Evolutionary conservation across 148 eudicot species (phyloP).

Genomic region (Silene latifolia): DNA sequence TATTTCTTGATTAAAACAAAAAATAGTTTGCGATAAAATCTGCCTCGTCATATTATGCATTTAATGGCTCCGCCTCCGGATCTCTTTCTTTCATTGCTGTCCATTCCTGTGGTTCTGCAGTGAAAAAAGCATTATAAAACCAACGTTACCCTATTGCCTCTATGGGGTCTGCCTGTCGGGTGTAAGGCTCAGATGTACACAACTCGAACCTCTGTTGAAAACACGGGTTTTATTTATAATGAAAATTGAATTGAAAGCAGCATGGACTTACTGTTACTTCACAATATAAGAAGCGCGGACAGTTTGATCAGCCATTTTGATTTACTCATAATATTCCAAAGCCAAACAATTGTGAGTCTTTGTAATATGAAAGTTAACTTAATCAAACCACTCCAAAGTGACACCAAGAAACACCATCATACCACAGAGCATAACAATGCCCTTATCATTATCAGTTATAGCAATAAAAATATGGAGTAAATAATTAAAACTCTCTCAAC

Average conservation of each 20-base stretch:
- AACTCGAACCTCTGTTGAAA: too few species aligned
- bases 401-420: not conserved
- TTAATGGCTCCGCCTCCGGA: constrained; percentile 47
- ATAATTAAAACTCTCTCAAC: too few species aligned
- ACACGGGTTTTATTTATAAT: too few species aligned
- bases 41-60: constrained; percentile 22
- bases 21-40: not conserved
- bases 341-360: not conserved
- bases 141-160: not conserved
- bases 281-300: not conserved
- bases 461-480: too few species aligned
- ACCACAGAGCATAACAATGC: not conserved
- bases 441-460: not conserved
- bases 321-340: not conserved
- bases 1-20: constrained; percentile 14
- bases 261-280: too few species aligned
- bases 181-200: too few species aligned
- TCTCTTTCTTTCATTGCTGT: constrained; percentile 44
- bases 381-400: not conserved
- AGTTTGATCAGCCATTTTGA: not conserved
- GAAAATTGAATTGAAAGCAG: not conserved
- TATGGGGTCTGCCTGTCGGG: not conserved
- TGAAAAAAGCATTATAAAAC: not conserved
- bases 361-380: too few species aligned
- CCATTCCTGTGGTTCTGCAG: constrained; percentile 51